Evolutionary conservation across 2,329 filamentous ascomycete species (phyloP), one percentile per base, ranked within the genome.

Genomic region (Xylaria arbuscula): DNA sequence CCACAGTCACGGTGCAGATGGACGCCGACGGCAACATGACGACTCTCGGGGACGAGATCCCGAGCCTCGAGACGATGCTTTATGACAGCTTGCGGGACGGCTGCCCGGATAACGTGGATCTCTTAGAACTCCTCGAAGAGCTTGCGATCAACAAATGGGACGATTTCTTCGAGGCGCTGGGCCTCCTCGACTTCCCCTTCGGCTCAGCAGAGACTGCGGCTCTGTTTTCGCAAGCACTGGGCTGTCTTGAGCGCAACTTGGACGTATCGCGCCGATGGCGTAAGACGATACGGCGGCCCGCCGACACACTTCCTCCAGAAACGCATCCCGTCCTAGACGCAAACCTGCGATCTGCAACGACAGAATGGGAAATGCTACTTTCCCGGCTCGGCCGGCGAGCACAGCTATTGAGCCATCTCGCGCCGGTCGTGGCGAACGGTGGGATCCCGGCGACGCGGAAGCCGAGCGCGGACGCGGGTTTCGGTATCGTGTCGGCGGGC

Each of bases 171-270:
- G 81, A 81, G 10, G 40, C 70, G 0, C 58, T 80, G 22, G 63
- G 73, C 4, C 57, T 70, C 4, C 57, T 70, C 6, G 66, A 68
- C 22, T 48, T 63, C 28, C 45, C 65, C 9, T 24, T 53, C 17
- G 11, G 40, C 6, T 6, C 61, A 10, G 19, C 65, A 13, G 67
- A 70, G 10, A 70, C 64, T 4, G 42, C 60, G 1, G 65, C 72
- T 1, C 61, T 80, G 7, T 77, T 75, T 67, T 78, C 76, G 77
- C 74, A 77, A 53, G 73, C 76, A 3, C 72, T 77, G 22, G 72
- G 72, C 42, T 76, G 74, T 7, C 73, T 83, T 1, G 81, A 83
- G 67, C 73, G 77, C 24, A 83, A 83, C 55, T 64, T 79, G 9
- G 75, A 76, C 53, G 69, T 67, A 19, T 70, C 73, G 42, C 61